These are phyloP conservation scores for Acacia pycnantha DNA, from an alignment of 331 rosid species.

Conservation along the genomic window DNA sequence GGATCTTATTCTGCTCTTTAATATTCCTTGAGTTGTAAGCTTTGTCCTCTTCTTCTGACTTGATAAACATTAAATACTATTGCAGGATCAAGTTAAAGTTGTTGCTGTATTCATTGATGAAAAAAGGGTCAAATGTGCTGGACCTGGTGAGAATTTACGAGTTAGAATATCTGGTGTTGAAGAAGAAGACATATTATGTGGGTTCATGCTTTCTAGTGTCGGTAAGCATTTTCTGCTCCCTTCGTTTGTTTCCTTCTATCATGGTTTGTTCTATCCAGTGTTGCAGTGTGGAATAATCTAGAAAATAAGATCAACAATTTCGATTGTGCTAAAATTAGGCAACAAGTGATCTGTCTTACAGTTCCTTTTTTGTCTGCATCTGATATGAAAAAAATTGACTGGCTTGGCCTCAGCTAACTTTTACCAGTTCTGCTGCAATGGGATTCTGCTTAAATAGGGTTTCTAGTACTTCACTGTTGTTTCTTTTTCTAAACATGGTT, in stretches of 20 bases:
- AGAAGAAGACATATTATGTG: slow-evolving; percentile 77
- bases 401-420: neutral
- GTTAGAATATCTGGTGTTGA: slow-evolving; percentile 82
- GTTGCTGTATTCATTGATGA: slow-evolving; percentile 69
- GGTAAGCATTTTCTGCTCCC: slow-evolving; percentile 47
- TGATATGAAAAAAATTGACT: slow-evolving; percentile 6
- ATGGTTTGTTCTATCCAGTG: neutral
- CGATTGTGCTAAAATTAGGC: neutral
- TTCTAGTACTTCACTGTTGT: neutral
- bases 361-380: slow-evolving; percentile 4
- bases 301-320: neutral
- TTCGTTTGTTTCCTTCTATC: neutral
- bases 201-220: slow-evolving; percentile 79
- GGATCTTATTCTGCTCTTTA: neutral
- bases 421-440: neutral
- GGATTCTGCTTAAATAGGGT: neutral
- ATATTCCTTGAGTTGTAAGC: neutral
- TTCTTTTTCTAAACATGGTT: neutral
- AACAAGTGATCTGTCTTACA: slow-evolving; percentile 12
- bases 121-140: slow-evolving; percentile 65
- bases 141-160: slow-evolving; percentile 96
- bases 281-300: neutral
- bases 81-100: slow-evolving; percentile 83
- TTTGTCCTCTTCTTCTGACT: neutral
- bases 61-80: neutral